phyloP scores from a whole-genome alignment of 768 basidiomycete genomes.

The Cystobasidium tubakii region DNA sequence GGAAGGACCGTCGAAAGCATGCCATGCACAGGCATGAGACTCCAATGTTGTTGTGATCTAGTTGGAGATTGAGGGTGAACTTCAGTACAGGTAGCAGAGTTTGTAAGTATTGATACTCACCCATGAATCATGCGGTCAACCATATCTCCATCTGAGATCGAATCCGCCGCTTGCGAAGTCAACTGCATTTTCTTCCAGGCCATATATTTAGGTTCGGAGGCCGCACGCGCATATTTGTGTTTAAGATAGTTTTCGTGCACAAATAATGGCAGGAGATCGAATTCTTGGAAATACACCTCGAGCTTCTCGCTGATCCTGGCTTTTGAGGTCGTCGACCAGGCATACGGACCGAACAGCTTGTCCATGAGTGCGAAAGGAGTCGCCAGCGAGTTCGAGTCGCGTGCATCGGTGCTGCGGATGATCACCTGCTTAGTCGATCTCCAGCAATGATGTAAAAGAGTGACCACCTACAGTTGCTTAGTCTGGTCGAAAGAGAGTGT shows the following conservation, averaged over 20 bases:
- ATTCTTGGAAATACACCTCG: constrained; percentile 94
- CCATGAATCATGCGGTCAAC: constrained; percentile 90
- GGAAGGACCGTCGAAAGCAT: constrained; percentile 83
- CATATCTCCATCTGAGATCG: constrained; percentile 89
- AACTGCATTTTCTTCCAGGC: constrained; percentile 67
- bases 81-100: too few species aligned
- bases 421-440: not conserved
- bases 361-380: constrained; percentile 88
- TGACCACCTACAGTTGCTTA: constrained; percentile 68
- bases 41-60: constrained; percentile 92
- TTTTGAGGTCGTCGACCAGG: constrained; percentile 73
- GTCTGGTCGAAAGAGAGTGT: constrained; percentile 86
- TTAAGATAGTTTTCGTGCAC: constrained; percentile 98
- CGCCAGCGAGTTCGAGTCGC: constrained; percentile 84
- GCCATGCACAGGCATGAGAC: constrained; percentile 86
- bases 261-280: constrained; percentile 86
- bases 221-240: constrained; percentile 63
- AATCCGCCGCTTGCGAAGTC: constrained; percentile 80
- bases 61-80: not conserved
- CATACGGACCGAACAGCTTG: constrained; percentile 81
- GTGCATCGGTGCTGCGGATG: constrained; percentile 64
- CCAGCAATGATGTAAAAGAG: not conserved
- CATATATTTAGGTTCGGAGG: constrained; percentile 60
- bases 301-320: constrained; percentile 85
- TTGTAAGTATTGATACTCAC: constrained; percentile 51